These are phyloP conservation scores for Lavandula angustifolia DNA, from an alignment of 257 asterid genomes.

Conservation along the genomic window DNA sequence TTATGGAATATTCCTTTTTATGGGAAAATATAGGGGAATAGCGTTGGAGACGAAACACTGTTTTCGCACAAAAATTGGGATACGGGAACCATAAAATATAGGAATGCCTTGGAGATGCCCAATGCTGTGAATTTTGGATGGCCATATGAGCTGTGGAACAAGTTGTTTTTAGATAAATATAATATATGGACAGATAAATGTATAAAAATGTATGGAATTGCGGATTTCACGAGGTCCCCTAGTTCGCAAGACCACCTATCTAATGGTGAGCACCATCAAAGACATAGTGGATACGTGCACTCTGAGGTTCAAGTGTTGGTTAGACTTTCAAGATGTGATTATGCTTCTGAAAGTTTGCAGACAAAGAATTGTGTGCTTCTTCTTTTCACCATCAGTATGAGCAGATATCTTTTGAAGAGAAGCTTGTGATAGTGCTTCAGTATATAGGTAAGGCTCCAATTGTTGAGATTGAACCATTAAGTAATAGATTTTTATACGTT, in stretches of 20 bases:
- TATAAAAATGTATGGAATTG: no score
- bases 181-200: no score
- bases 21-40: no score
- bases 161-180: no score
- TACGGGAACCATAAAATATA: no score
- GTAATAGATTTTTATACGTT: conserved; percentile 24
- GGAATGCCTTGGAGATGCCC: no score
- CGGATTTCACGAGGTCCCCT: conserved; percentile 39
- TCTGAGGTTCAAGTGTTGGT: conserved; percentile 68
- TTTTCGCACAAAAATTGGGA: no score
- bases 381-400: conserved; percentile 58
- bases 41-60: no score
- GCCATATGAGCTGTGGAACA: no score
- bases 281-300: conserved; percentile 57
- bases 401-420: conserved; percentile 61
- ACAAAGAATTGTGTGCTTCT: conserved; percentile 39
- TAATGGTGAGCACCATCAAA: conserved; percentile 53
- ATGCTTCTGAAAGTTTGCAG: conserved; percentile 48
- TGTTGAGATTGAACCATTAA: no score
- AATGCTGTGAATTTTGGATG: no score
- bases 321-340: conserved; percentile 57
- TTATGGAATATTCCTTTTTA: no score
- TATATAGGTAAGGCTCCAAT: conserved; percentile 62
- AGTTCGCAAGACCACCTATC: conserved; percentile 41
- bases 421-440: conserved; percentile 64